Percentiles rank a stretch among this genome's conserved stretches.
Conservation (phyloP, 352 stramenopile species). For the Halophytophthora polymorphica region DNA sequence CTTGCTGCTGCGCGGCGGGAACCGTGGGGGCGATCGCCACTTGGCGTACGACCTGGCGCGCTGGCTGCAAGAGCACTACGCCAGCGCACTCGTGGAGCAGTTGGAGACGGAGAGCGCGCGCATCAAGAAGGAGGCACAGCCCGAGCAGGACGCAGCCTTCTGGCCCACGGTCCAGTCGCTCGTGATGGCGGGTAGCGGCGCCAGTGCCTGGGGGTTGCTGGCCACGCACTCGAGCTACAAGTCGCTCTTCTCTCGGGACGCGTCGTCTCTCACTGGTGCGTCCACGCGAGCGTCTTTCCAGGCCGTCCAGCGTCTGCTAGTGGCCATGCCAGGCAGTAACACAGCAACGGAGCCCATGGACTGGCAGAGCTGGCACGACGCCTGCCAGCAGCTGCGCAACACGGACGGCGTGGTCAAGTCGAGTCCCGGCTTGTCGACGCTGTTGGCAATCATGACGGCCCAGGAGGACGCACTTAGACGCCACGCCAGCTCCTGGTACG, state of each 20-base stretch:
- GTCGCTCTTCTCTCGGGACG: conserved; percentile 40
- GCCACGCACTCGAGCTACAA: conserved; percentile 55
- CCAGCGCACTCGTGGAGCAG: conserved; percentile 46
- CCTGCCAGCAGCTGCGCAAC: conserved; percentile 53
- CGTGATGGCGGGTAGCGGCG: conserved; percentile 45
- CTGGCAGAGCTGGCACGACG: conserved; percentile 70
- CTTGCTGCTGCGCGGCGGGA: conserved; percentile 58
- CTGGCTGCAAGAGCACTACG: conserved; percentile 82
- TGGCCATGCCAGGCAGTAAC: conserved; percentile 57
- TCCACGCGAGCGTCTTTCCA: conserved; percentile 54
- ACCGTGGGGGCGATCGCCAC: conserved; percentile 43
- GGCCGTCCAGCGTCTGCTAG: conserved; percentile 53
- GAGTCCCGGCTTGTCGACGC: conserved; percentile 38
- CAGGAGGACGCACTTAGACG: conserved; percentile 42
- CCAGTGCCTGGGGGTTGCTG: conserved; percentile 59
- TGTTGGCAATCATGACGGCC: conserved; percentile 57
- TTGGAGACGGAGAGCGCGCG: conserved; percentile 39
- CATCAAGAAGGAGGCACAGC: conserved; percentile 30
- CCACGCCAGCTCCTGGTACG: conserved; percentile 60
- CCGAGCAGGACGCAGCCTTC: conserved; percentile 49
- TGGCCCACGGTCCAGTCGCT: conserved; percentile 65
- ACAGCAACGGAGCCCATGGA: conserved; percentile 6
- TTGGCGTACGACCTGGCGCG: conserved; percentile 67
- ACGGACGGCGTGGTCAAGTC: conserved; percentile 51
- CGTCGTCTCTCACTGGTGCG: conserved; percentile 33